A percentile compares a stretch with the other conserved stretches of the same genome.
Conservation (phyloP, 2,329 filamentous ascomycete genomes). For the Colletotrichum godetiae region DNA sequence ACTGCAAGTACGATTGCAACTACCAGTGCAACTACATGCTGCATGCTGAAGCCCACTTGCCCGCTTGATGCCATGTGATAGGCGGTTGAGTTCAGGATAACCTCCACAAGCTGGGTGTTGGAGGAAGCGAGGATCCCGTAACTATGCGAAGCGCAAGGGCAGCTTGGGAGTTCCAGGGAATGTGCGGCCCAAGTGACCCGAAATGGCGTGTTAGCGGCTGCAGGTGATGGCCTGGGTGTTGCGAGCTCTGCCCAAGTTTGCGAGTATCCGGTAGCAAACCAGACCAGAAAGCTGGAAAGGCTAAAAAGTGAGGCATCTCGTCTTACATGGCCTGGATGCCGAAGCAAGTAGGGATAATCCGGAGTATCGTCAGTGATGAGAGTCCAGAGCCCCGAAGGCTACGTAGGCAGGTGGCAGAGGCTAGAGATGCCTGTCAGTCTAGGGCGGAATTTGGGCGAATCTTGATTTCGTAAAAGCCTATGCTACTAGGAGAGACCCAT, state of each 20-base stretch:
- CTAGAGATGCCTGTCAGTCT: not conserved
- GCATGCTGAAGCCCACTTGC: not conserved
- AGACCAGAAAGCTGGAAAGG: not conserved
- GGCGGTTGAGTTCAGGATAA: not conserved
- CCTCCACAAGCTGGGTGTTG: not conserved
- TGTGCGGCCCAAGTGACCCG: slow-evolving; percentile 6
- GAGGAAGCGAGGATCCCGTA: not conserved
- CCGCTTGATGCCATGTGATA: not conserved
- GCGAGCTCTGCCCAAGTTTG: not conserved
- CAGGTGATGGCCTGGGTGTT: not conserved
- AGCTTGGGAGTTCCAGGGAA: slow-evolving; percentile 22
- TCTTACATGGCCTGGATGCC: not conserved
- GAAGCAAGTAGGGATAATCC: not conserved
- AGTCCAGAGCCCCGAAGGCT: not conserved
- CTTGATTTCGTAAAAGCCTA: slow-evolving; percentile 1
- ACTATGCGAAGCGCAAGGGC: not conserved
- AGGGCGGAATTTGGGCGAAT: not conserved
- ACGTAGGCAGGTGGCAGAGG: not conserved
- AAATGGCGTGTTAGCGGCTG: slow-evolving; percentile 2
- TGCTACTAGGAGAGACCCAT: not conserved
- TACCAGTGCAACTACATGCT: not conserved
- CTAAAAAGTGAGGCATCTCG: not conserved
- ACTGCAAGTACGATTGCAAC: not conserved
- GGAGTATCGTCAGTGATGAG: not conserved
- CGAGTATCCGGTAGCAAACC: not conserved